A percentile compares a stretch with the other conserved stretches of the same genome.
Evolutionary conservation across 1,139 yeast genomes (phyloP).

Genomic region (Yamadazyma blattariae): DNA sequence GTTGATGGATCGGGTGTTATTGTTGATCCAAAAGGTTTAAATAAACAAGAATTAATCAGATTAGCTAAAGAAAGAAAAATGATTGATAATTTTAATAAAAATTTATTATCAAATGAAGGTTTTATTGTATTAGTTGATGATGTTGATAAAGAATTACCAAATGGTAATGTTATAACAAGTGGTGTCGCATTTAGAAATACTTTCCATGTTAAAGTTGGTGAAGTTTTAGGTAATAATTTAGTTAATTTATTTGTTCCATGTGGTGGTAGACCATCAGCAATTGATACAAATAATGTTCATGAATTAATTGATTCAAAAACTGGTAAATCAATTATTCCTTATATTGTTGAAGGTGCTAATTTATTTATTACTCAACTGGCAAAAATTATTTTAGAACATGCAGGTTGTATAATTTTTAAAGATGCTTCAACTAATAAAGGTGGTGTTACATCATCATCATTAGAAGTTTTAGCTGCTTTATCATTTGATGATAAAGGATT

Average conservation of each 20-base stretch:
- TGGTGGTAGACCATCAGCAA: slow-evolving; percentile 98
- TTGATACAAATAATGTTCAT: slow-evolving; percentile 81
- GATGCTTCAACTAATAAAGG: slow-evolving; percentile 98
- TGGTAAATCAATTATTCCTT: slow-evolving; percentile 77
- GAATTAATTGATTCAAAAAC: slow-evolving; percentile 70
- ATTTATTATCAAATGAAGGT: slow-evolving; percentile 70
- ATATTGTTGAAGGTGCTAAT: slow-evolving; percentile 96
- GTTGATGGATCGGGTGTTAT: slow-evolving; percentile 97
- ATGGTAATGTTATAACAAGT: slow-evolving; percentile 69
- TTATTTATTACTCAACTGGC: slow-evolving; percentile 94
- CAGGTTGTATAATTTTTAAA: slow-evolving; percentile 84
- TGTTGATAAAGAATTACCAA: slow-evolving; percentile 72
- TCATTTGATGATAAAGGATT: slow-evolving; percentile 87
- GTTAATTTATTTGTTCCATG: slow-evolving; percentile 92
- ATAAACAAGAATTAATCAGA: slow-evolving; percentile 72
- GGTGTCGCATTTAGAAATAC: slow-evolving; percentile 93
- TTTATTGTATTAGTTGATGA: slow-evolving; percentile 87
- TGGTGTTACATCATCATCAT: slow-evolving; percentile 95
- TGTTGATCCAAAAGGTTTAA: slow-evolving; percentile 86
- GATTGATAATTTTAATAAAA: slow-evolving; percentile 66
- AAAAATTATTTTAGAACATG: slow-evolving; percentile 77
- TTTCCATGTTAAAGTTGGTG: slow-evolving; percentile 75
- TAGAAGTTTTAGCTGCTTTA: slow-evolving; percentile 92
- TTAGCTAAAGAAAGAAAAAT: slow-evolving; percentile 78
- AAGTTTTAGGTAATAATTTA: slow-evolving; percentile 57